These are phyloP conservation scores for Diaporthe citriasiana DNA, from an alignment of 2,329 filamentous ascomycete genomes.

Conservation along the genomic window DNA sequence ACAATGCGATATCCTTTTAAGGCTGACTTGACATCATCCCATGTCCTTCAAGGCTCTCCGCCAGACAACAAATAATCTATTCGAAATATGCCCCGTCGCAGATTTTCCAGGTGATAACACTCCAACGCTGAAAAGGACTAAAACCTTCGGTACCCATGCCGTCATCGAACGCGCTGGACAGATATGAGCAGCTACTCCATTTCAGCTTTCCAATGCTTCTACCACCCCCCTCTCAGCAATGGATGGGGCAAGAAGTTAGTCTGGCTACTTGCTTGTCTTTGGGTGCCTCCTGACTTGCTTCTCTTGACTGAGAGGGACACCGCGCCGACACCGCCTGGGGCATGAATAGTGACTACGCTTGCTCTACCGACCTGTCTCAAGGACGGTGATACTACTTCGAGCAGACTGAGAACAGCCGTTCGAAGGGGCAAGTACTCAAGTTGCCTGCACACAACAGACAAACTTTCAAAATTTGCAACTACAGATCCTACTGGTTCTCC, in stretches of 20 bases:
- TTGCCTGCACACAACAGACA: neutral
- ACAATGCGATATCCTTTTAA: slow-evolving; percentile 11
- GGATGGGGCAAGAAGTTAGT: neutral
- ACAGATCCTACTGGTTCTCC: neutral
- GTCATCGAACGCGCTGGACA: neutral
- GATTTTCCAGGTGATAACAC: no score
- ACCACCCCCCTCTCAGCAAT: no score
- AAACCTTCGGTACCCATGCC: neutral
- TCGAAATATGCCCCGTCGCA: neutral
- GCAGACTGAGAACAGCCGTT: neutral
- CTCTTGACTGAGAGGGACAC: neutral
- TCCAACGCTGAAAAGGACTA: neutral
- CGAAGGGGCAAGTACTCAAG: no score
- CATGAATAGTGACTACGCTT: neutral
- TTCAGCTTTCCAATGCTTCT: neutral
- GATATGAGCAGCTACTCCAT: no score
- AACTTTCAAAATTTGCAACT: neutral
- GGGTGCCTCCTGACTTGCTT: neutral
- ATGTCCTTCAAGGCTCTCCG: neutral
- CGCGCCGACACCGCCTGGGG: neutral
- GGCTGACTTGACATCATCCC: slow-evolving; percentile 22
- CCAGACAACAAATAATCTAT: neutral
- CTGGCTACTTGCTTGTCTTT: neutral
- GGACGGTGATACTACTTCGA: no score
- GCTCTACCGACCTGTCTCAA: neutral